Base-by-base conservation (phyloP, 2,329 filamentous ascomycete genomes). In the Onygenales sp. region DNA sequence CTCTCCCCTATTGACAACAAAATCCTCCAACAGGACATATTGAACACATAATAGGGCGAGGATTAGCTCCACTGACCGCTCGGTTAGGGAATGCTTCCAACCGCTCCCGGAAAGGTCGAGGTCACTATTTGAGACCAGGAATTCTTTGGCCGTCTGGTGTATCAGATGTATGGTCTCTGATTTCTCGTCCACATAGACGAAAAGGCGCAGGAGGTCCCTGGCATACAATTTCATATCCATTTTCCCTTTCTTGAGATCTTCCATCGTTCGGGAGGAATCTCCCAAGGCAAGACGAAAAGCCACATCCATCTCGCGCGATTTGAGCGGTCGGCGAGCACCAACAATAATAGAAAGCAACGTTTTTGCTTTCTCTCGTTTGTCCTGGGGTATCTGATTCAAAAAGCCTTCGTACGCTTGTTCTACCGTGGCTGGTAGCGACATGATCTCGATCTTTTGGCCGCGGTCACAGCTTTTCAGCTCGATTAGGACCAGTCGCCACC, bases 81-180 rank as follows among this genome's bases (percentile, higher is more conserved):
- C 21, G 21, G 21, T 27, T 27, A 27, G 21, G 21, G 21, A 27
- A 27, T 27, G 21, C 21, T 27, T 27, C 21, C 21, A 27, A 27
- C 21, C 21, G 21, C 21, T 5, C 5, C 21, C 21, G 21, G 21
- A 27, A 27, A 27, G 21, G 21, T 27, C 21, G 21, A 27, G 21
- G 21, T 27, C 3, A 27, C 21, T 27, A 55, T 33, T 39, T 39
- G 14, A 14, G 35, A 54, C 13, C 27, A 66, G 54, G 55, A 65
- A 67, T 48, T 66, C 62, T 45, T 55, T 60, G 13, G 63, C 63
- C 10, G 64, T 66, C 49, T 67, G 60, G 50, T 66, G 64, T 35
- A 66, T 58, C 21, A 66, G 54, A 51, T 58, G 63, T 21, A 66
- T 53, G 21, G 21, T 27, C 21, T 27, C 21, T 31, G 55, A 44